Evolutionary conservation across 805 yeast genomes (phyloP).

Genomic region (Teunomyces panamensis): DNA sequence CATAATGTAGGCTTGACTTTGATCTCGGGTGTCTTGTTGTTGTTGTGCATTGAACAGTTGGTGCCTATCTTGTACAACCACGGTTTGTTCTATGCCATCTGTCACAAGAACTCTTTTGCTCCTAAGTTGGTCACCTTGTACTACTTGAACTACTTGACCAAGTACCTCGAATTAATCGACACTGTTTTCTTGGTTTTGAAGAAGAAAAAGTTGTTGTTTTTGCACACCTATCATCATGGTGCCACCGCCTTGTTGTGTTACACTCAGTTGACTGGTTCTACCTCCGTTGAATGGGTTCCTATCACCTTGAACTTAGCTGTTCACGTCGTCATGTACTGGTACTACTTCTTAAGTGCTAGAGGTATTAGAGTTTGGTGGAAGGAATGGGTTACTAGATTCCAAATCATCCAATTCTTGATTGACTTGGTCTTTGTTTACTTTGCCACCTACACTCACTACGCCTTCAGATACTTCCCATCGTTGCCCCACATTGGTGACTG

Average conservation of each 20-base stretch:
- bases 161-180: constrained; percentile 84
- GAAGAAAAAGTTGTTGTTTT: constrained; percentile 85
- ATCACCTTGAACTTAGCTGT: constrained; percentile 85
- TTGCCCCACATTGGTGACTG: constrained; percentile 80
- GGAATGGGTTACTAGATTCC: constrained; percentile 97
- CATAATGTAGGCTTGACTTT: constrained; percentile 78
- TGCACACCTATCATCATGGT: constrained; percentile 97
- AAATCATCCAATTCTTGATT: constrained; percentile 86
- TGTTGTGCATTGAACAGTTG: constrained; percentile 79
- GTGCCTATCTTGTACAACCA: constrained; percentile 70
- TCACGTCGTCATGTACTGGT: constrained; percentile 97
- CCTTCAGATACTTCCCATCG: constrained; percentile 56
- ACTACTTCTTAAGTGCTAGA: constrained; percentile 88
- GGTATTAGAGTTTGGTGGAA: constrained; percentile 99
- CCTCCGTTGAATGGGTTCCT: constrained; percentile 94
- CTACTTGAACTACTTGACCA: constrained; percentile 88
- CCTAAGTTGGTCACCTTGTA: constrained; percentile 79
- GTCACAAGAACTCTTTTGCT: constrained; percentile 76
- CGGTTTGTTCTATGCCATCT: constrained; percentile 83
- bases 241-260: constrained; percentile 94
- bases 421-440: constrained; percentile 90
- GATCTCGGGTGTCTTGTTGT: constrained; percentile 61
- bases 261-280: constrained; percentile 86
- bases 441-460: constrained; percentile 89
- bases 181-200: constrained; percentile 89